Evolutionary conservation across 2,329 filamentous ascomycete species (phyloP).

Genomic region (Fusarium marasasianum): DNA sequence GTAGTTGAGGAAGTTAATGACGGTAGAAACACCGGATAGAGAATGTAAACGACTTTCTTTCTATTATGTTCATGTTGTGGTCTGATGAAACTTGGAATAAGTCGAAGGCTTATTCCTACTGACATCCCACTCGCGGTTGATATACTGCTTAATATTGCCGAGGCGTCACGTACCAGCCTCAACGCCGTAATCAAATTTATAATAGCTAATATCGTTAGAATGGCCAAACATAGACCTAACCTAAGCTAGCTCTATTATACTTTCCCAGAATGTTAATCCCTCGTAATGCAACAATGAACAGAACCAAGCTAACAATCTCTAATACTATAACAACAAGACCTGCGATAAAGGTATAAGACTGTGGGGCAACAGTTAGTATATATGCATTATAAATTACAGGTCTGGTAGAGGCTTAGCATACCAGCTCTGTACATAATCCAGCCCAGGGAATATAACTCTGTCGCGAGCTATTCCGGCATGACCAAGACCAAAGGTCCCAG

Average conservation of each 20-base stretch:
- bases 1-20: too few species aligned
- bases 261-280: neutral
- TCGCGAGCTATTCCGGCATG: neutral
- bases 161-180: neutral
- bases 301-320: neutral
- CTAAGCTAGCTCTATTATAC: neutral
- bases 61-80: too few species aligned
- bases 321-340: neutral
- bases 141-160: too few species aligned
- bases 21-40: too few species aligned
- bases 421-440: neutral
- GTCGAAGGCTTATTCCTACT: accelerated
- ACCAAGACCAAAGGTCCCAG: conserved; percentile 22
- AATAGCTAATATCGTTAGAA: too few species aligned
- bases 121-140: neutral
- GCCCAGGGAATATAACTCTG: conserved; percentile 15
- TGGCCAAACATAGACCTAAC: neutral
- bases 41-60: too few species aligned
- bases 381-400: too few species aligned
- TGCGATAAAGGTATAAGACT: neutral
- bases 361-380: accelerated
- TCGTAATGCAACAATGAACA: neutral
- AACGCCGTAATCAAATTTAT: accelerated
- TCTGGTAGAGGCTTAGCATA: accelerated
- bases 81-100: too few species aligned